Percentiles rank a stretch among this genome's conserved stretches.
Evolutionary conservation across 2,329 filamentous ascomycete genomes (phyloP).

Genomic region (Colletotrichum nymphaeae): DNA sequence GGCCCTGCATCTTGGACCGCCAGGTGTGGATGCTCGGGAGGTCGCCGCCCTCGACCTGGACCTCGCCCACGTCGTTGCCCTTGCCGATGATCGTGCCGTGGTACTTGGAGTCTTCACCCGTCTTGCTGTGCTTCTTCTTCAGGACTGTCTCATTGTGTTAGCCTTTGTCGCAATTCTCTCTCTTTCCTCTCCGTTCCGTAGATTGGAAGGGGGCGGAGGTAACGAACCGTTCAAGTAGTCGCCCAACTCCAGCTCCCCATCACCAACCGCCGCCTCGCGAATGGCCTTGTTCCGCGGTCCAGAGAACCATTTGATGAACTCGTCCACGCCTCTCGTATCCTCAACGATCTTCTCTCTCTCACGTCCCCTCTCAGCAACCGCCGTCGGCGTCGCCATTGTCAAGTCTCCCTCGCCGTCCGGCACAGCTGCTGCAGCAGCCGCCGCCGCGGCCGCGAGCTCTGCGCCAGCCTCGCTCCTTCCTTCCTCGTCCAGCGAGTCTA

Average conservation of each 20-base stretch:
- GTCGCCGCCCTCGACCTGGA: conserved; percentile 83
- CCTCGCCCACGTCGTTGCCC: conserved; percentile 71
- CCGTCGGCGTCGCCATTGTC: conserved; percentile 4
- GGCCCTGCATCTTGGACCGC: conserved; percentile 56
- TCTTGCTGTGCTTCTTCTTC: conserved; percentile 93
- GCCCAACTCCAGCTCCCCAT: conserved; percentile 71
- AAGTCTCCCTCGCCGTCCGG: conserved; percentile 8
- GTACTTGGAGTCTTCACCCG: conserved; percentile 87
- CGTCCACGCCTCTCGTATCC: conserved; percentile 81
- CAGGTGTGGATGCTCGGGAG: conserved; percentile 76
- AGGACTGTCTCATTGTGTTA: conserved; percentile 63
- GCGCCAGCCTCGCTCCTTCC: conserved; percentile 70
- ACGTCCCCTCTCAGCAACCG: conserved; percentile 5
- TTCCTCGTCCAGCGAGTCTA: conserved; percentile 77
- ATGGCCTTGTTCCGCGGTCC: conserved; percentile 84
- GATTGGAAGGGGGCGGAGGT: background rate
- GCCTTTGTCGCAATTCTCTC: background rate
- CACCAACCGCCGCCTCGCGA: conserved; percentile 80
- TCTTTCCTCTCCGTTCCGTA: background rate
- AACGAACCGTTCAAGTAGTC: conserved; percentile 76
- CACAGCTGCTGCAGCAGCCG: background rate
- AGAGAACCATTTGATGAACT: conserved; percentile 82
- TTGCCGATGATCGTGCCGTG: conserved; percentile 86
- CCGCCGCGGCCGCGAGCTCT: background rate
- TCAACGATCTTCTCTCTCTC: conserved; percentile 28